A percentile compares a stretch with the other conserved stretches of the same genome.
phyloP scores from a whole-genome alignment of 129 eudicot species.

The Chrysanthemum seticuspe region DNA sequence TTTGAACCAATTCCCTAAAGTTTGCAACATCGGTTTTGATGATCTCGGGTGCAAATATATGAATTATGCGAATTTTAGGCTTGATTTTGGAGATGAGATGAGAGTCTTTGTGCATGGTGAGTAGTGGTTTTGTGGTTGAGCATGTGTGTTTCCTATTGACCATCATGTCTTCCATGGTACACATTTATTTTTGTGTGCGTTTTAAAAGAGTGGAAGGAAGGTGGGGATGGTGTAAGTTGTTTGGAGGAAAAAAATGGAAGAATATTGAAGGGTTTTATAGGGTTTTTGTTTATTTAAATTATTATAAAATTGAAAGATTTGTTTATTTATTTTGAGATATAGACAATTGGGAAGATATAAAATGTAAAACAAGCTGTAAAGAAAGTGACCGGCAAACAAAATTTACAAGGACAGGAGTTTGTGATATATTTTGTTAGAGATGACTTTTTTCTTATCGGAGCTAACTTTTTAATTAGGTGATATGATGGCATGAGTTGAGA shows the following conservation, averaged over 20 bases:
- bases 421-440: neutral
- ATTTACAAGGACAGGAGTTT: slow-evolving; percentile 19
- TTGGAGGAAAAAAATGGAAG: slow-evolving; percentile 39
- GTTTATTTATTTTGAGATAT: slow-evolving; percentile 25
- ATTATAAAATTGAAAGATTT: slow-evolving; percentile 16
- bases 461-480: too few species aligned
- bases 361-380: slow-evolving; percentile 42
- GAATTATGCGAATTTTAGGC: slow-evolving; percentile 92
- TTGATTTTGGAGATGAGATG: slow-evolving; percentile 63
- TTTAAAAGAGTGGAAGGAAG: slow-evolving; percentile 31
- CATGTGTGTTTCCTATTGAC: slow-evolving; percentile 54
- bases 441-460: too few species aligned
- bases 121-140: slow-evolving; percentile 37
- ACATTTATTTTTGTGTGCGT: slow-evolving; percentile 27
- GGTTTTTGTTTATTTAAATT: slow-evolving; percentile 26
- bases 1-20: slow-evolving; percentile 82
- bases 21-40: slow-evolving; percentile 85
- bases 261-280: slow-evolving; percentile 31
- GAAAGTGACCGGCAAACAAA: slow-evolving; percentile 57
- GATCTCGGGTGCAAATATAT: slow-evolving; percentile 91
- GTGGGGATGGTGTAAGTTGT: slow-evolving; percentile 29
- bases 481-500: too few species aligned
- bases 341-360: slow-evolving; percentile 41
- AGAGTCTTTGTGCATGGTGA: slow-evolving; percentile 63
- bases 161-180: slow-evolving; percentile 54